These are phyloP conservation scores for Ulmus americana DNA, from an alignment of 331 rosid genomes.

Conservation along the genomic window DNA sequence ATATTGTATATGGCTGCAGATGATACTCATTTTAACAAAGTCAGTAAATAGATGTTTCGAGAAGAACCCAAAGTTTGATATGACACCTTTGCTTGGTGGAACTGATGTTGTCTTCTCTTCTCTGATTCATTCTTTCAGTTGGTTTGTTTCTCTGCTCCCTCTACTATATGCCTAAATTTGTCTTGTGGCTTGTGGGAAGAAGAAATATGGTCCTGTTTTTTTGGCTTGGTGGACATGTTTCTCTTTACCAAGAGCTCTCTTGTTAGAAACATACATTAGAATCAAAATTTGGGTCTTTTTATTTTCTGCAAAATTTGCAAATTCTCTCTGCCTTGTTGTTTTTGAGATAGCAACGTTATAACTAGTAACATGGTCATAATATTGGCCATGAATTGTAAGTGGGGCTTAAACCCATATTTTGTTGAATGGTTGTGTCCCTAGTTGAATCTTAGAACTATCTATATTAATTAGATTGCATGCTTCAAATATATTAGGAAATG, in stretches of 20 bases:
- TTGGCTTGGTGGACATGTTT: no score
- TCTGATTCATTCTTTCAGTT: conserved; percentile 75
- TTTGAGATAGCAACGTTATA: no score
- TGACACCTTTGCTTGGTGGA: conserved; percentile 96
- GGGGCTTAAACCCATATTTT: not conserved
- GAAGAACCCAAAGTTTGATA: conserved; percentile 93
- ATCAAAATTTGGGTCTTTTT: not conserved
- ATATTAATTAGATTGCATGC: no score
- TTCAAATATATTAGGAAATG: no score
- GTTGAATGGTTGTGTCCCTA: not conserved
- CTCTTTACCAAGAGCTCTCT: no score
- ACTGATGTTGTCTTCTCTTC: conserved; percentile 89
- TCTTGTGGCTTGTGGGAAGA: not conserved
- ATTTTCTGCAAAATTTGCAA: not conserved
- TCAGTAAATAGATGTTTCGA: conserved; percentile 85
- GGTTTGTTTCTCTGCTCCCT: conserved; percentile 67
- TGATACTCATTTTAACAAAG: conserved; percentile 86
- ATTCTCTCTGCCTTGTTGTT: no score
- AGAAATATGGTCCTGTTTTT: no score
- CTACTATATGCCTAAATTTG: conserved; percentile 9
- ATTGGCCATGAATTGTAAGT: no score
- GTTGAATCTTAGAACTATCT: not conserved
- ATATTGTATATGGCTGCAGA: conserved; percentile 51
- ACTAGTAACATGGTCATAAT: no score
- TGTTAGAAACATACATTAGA: no score